Percentiles rank a stretch among this genome's conserved stretches.
Conservation (phyloP, 2,329 filamentous ascomycete species). For the Alternaria conjuncta region DNA sequence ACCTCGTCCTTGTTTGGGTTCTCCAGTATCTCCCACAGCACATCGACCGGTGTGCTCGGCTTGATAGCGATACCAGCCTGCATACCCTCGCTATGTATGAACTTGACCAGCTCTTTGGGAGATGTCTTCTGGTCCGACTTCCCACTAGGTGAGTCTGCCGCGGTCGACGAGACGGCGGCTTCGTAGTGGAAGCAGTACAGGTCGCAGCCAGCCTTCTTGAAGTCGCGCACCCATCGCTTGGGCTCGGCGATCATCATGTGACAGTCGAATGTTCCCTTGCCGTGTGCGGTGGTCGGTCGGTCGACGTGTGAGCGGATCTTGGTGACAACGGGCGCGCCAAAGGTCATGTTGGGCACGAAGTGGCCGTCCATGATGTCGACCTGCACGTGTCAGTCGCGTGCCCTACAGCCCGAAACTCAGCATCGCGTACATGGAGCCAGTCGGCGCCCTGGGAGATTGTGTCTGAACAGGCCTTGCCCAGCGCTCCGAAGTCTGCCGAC, state of each 20-base stretch:
- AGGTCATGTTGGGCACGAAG: conserved; percentile 98
- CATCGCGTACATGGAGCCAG: conserved; percentile 48
- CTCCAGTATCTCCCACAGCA: conserved; percentile 89
- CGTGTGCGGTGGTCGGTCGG: conserved; percentile 70
- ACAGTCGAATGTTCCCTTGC: conserved; percentile 95
- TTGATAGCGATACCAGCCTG: conserved; percentile 95
- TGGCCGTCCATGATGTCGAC: conserved; percentile 99
- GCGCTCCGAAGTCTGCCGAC: conserved; percentile 89
- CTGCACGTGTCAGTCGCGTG: conserved; percentile 73
- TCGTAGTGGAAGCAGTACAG: conserved; percentile 99
- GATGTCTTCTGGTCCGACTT: conserved; percentile 74
- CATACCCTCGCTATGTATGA: conserved; percentile 88
- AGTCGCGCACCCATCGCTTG: conserved; percentile 97
- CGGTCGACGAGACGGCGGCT: conserved; percentile 82
- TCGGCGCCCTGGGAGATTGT: conserved; percentile 85
- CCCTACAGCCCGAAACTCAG: background rate
- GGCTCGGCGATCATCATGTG: conserved; percentile 99
- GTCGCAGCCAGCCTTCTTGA: conserved; percentile 91
- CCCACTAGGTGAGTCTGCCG: conserved; percentile 78
- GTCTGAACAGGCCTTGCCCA: conserved; percentile 83
- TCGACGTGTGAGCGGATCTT: conserved; percentile 90
- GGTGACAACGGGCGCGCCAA: conserved; percentile 91
- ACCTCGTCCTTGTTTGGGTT: conserved; percentile 73
- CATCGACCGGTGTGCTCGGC: conserved; percentile 87
- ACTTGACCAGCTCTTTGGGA: conserved; percentile 83